Evolutionary conservation across 345 rosid species (phyloP).

Genomic region (Bruguiera sexangula): DNA sequence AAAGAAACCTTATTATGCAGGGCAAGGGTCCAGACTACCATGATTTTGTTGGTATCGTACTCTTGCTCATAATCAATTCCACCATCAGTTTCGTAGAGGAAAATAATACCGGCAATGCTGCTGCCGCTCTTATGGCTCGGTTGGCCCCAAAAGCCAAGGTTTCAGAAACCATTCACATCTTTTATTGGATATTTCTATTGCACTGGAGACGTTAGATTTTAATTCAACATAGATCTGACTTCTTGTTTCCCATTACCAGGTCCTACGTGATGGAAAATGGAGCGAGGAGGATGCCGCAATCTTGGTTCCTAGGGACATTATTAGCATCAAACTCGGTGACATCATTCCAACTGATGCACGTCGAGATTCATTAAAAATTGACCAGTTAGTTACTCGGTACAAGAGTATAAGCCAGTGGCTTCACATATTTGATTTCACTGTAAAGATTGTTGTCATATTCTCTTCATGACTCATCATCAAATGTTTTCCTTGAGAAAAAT

Average conservation of each 20-base stretch:
- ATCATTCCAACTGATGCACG: slow-evolving; percentile 75
- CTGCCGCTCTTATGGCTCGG: slow-evolving; percentile 70
- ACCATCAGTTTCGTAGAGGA: slow-evolving; percentile 65
- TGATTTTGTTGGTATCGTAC: slow-evolving; percentile 48
- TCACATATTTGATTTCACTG: neutral
- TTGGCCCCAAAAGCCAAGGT: slow-evolving; percentile 71
- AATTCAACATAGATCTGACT: neutral
- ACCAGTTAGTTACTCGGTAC: slow-evolving; percentile 35
- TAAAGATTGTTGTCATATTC: neutral
- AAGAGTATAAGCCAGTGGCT: neutral
- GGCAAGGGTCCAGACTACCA: slow-evolving; percentile 56
- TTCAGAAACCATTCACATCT: too few relatives aligned
- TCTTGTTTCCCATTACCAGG: slow-evolving; percentile 16
- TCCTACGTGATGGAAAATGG: slow-evolving; percentile 59
- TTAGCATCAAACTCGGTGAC: slow-evolving; percentile 46
- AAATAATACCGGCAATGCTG: slow-evolving; percentile 73
- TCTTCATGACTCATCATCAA: neutral
- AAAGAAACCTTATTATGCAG: slow-evolving; percentile 21
- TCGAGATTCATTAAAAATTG: slow-evolving; percentile 71
- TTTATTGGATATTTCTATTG: neutral
- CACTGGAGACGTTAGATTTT: neutral
- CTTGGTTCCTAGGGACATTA: slow-evolving; percentile 68
- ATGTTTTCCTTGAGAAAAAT: too few relatives aligned
- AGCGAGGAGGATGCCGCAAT: slow-evolving; percentile 60
- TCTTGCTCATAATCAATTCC: slow-evolving; percentile 51